Evolutionary conservation across 1,284 basidiomycete species (phyloP).

Genomic region (Rhodotorula sp.): DNA sequence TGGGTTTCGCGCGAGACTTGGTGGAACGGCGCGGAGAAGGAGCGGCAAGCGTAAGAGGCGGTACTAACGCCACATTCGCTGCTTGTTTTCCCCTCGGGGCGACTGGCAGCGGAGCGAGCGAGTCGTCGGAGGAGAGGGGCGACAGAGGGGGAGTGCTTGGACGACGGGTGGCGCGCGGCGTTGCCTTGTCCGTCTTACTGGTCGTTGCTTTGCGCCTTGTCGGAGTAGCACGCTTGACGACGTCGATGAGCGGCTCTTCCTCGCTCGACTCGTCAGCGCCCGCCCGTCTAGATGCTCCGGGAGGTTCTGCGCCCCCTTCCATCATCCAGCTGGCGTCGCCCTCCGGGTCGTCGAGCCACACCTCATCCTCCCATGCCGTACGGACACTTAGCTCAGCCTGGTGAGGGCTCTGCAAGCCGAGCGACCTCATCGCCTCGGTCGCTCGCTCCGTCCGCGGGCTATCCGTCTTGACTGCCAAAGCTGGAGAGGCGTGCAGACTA

Average conservation of each 20-base stretch:
- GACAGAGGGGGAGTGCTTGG: background rate
- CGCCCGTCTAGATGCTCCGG: no score
- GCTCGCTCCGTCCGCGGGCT: background rate
- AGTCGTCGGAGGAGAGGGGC: background rate
- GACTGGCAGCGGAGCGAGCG: background rate
- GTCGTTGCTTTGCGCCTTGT: no score
- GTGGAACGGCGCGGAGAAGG: background rate
- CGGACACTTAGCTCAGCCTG: background rate
- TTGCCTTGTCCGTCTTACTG: no score
- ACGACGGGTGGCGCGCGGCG: background rate
- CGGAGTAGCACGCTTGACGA: background rate
- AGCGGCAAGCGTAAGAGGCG: background rate
- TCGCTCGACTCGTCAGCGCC: conserved; percentile 13
- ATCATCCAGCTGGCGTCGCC: background rate
- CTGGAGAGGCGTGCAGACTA: no score
- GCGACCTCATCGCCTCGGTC: conserved; percentile 18
- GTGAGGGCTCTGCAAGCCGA: conserved; percentile 21
- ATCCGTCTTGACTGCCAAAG: background rate
- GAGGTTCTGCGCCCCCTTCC: background rate
- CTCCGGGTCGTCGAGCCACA: background rate
- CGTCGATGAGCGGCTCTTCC: conserved; percentile 13
- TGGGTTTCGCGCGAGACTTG: background rate
- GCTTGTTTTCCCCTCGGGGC: no score
- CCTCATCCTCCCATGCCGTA: background rate
- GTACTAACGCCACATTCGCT: background rate